Conservation (phyloP, 306 rosid genomes). For the Cyamopsis tetragonoloba region DNA sequence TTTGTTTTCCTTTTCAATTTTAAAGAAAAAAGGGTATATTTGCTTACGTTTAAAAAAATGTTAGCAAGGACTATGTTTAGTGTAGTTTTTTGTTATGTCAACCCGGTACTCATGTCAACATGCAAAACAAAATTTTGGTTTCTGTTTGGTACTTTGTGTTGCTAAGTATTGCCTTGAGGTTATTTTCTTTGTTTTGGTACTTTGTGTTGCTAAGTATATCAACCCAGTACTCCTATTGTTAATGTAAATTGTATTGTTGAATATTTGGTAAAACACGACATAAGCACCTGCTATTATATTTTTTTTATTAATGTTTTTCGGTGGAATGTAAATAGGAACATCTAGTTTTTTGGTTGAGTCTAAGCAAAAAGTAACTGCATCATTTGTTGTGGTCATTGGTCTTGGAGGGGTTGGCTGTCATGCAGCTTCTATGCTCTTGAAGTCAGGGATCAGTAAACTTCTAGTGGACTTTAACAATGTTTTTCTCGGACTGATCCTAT, state of each 20-base stretch:
- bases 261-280: neutral
- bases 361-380: slow-evolving; percentile 70
- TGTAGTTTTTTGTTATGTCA: neutral
- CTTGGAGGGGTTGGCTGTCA: slow-evolving; percentile 99
- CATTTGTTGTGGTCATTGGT: slow-evolving; percentile 93
- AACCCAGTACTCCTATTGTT: too few species aligned
- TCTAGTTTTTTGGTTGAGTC: slow-evolving; percentile 86
- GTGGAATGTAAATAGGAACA: slow-evolving; percentile 54
- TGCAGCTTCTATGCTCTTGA: slow-evolving; percentile 90
- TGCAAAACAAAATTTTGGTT: neutral
- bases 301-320: neutral
- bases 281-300: neutral
- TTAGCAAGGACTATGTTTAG: neutral
- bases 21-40: neutral
- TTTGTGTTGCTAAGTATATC: too few species aligned
- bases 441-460: slow-evolving; percentile 91
- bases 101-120: neutral
- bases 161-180: neutral
- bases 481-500: slow-evolving; percentile 22
- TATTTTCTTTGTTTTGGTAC: too few species aligned
- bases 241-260: neutral
- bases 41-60: neutral
- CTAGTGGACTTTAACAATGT: slow-evolving; percentile 98
- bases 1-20: neutral
- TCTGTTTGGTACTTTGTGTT: neutral